Evolutionary conservation across 768 basidiomycete species (phyloP), one percentile per base, ranked within the genome.

Genomic region (Termitomyces sp.): DNA sequence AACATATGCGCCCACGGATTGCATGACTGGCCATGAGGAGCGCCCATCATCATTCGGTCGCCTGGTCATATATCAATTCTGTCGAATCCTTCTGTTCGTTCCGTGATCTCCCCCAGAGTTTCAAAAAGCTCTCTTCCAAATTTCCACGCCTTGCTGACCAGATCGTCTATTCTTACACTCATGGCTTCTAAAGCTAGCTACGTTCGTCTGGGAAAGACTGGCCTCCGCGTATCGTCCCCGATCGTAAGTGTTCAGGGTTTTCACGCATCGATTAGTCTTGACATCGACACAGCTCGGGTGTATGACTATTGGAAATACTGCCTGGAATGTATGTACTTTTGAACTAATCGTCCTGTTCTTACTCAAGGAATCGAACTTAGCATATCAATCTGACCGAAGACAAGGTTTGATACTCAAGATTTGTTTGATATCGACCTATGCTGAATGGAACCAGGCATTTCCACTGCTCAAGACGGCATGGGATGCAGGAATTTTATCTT

Each of bases 401-500:
- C 24, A 44, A 55, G 24, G 40, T 56, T 28, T n/a, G 55, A 7
- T 3, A 24, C 22, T 39, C 11, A 16, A 20, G 1, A 4, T 22
- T 18, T 33, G 2, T 35, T 51, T 35, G 33, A n/a, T 51, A 51
- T 35, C 24, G n/a, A 35, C 5, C 28, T 28, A 28, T n/a, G 18
- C 11, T 20, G 50, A 51, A 4, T 55, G 4, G 13, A 40, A 33
- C 1, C 38, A 55, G 53, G 53, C 46, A 4, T 52, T 58, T 24
- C 15, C 35, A 6, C 8, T 58, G 0, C 58, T 58, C 39, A 35
- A 58, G 22, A 46, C 50, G 7, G 58, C 58, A 9, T 58, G 58
- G 58, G 58, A 58, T 5, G 20, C 35, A 0, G 58, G 58, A n/a
- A 58, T 58, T 36, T 49, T 85, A 84, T 67, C 74, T 83, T 46